Evolutionary conservation across 169 alveolate genomes (phyloP), one percentile per base, ranked within the genome.

Genomic region (Cardiosporidium cionae): DNA sequence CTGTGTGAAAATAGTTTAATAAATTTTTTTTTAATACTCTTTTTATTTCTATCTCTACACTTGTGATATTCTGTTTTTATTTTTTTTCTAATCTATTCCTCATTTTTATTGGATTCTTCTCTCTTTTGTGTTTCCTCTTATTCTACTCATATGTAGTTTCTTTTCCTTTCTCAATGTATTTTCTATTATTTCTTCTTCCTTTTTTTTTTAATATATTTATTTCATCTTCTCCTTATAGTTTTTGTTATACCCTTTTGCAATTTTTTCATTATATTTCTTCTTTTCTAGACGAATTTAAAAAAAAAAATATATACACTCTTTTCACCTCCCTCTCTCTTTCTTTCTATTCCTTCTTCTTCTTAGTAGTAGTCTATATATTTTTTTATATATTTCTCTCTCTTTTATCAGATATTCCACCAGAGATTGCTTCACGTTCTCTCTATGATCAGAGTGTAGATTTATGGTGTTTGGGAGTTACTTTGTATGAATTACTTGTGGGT

Each of bases 401-500:
- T 1, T 0, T 1, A 29, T n/a, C 67, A 58, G 67, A 94, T 82
- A 80, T 92, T 44, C 94, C 97, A 7, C 98, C 98, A 23, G 98
- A 94, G 70, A 92, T 94, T 80, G 86, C 92, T 2, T 78, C 84
- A 28, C 86, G 87, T 44, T 83, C 88, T 52, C 87, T 87, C 4
- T 93, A 94, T 82, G 94, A 89, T 74, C 83, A 90, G 32, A 85
- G 84, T 32, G 94, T 90, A 1, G 98, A 94, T 76, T 71, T 90
- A 35, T 94, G 98, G 98, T 87, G 96, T 52, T 44, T 94, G 29
- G 98, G 98, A 28, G 92, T 94, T 22, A 89, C 91, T 35, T 85
- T 92, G 53, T 94, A 87, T 85, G 98, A 94, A 80, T 87, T 94
- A 54, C 82, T 90, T 58, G 87, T 83, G 33, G 98, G 98, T 1